phyloP scores from a whole-genome alignment of 2,329 filamentous ascomycete species.

The Fusarium musae region DNA sequence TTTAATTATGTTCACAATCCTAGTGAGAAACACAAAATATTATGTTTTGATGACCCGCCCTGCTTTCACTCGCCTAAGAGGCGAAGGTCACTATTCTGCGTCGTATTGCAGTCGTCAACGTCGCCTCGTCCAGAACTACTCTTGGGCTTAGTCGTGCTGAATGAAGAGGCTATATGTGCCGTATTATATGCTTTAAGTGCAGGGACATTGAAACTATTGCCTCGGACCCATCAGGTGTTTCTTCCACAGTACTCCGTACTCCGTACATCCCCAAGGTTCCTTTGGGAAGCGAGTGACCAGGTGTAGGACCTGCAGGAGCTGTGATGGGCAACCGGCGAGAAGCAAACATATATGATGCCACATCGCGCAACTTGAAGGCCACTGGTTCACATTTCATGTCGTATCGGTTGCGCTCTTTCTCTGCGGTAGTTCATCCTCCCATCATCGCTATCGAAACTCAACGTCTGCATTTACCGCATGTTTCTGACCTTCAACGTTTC shows the following conservation, averaged over 20 bases:
- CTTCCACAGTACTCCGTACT: background rate
- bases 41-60: background rate
- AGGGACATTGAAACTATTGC: constrained; percentile 35
- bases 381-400: background rate
- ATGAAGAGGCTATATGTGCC: constrained; percentile 35
- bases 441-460: constrained; percentile 12
- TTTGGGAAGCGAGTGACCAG: constrained; percentile 2
- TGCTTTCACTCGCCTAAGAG: background rate
- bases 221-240: constrained; percentile 28
- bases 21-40: background rate
- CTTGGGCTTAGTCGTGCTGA: constrained; percentile 4
- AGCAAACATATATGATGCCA: background rate
- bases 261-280: background rate
- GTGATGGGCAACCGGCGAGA: background rate
- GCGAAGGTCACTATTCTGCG: constrained; percentile 12
- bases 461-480: constrained; percentile 16
- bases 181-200: constrained; percentile 25
- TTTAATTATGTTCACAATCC: background rate
- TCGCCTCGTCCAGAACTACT: constrained; percentile 16
- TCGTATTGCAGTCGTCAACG: constrained; percentile 16
- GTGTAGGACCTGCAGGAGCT: background rate
- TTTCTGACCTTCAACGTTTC: constrained; percentile 36
- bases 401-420: background rate
- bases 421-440: background rate
- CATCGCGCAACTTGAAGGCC: constrained; percentile 13